Evolutionary conservation across 495 filamentous ascomycete species (phyloP).

Genomic region (Annulohypoxylon moriforme): DNA sequence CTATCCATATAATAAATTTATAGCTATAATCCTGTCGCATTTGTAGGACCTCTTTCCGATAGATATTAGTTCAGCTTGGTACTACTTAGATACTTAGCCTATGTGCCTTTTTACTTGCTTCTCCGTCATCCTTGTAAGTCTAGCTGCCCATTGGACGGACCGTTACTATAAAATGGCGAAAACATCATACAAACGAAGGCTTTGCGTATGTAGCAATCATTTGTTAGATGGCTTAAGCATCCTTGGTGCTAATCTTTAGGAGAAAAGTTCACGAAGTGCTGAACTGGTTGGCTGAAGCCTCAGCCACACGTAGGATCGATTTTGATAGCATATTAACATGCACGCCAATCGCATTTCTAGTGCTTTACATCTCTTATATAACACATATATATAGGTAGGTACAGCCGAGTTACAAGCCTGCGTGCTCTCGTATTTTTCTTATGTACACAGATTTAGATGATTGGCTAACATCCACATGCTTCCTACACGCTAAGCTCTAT

Average conservation of each 20-base stretch:
- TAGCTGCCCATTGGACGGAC: too few relatives aligned
- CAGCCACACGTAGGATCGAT: conserved; percentile 1
- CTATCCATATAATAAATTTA: too few relatives aligned
- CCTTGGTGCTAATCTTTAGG: conserved; percentile 8
- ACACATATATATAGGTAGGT: not conserved
- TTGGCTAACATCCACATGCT: not conserved
- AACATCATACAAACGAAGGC: not conserved
- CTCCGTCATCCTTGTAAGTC: too few relatives aligned
- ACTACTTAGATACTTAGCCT: too few relatives aligned
- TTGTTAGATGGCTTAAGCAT: not conserved
- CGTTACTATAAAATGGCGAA: not conserved
- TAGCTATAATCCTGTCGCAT: too few relatives aligned
- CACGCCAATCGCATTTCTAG: not conserved
- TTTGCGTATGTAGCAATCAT: not conserved
- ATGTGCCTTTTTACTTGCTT: too few relatives aligned
- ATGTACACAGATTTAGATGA: conserved; percentile 5
- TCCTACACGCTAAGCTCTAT: not conserved
- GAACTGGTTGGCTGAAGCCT: conserved; percentile 8
- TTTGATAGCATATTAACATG: not conserved
- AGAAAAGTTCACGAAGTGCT: not conserved
- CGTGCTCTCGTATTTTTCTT: conserved; percentile 10
- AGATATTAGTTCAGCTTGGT: too few relatives aligned
- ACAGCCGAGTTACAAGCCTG: too few relatives aligned
- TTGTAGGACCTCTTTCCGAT: too few relatives aligned
- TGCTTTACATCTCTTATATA: not conserved